Percentiles rank a stretch among this genome's conserved stretches.
phyloP scores from a whole-genome alignment of 495 filamentous ascomycete species.

The Letharia lupina region DNA sequence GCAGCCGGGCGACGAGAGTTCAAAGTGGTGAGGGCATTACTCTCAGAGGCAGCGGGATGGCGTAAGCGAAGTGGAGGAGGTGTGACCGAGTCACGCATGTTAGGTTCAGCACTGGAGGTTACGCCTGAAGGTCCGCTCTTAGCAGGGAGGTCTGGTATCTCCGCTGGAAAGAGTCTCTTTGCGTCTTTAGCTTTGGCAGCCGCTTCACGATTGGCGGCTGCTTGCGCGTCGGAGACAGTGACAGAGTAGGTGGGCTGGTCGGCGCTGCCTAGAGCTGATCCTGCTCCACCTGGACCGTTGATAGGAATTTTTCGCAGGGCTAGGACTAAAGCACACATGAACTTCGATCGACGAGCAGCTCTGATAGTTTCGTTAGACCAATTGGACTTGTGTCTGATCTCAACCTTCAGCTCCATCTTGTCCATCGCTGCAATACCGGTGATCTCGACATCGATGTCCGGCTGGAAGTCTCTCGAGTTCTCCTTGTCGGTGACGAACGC shows the following conservation, averaged over 20 bases:
- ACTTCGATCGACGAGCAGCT: slow-evolving; percentile 78
- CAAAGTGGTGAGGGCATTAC: slow-evolving; percentile 36
- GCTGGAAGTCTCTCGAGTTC: slow-evolving; percentile 86
- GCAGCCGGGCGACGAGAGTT: slow-evolving; percentile 38
- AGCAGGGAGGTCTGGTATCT: slow-evolving; percentile 27
- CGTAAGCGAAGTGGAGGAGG: slow-evolving; percentile 31
- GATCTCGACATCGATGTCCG: slow-evolving; percentile 69
- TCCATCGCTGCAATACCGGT: slow-evolving; percentile 77
- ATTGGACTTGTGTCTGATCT: slow-evolving; percentile 88
- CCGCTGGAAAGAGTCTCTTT: slow-evolving; percentile 49
- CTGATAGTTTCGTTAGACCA: slow-evolving; percentile 89
- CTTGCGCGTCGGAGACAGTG: slow-evolving; percentile 56
- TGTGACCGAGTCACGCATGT: slow-evolving; percentile 24
- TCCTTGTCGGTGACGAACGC: slow-evolving; percentile 76
- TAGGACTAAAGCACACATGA: slow-evolving; percentile 87
- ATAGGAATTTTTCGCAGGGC: slow-evolving; percentile 84
- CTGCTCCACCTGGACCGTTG: slow-evolving; percentile 67
- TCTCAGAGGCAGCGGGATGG: slow-evolving; percentile 33
- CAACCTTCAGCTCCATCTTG: slow-evolving; percentile 72
- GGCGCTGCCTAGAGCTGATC: slow-evolving; percentile 55
- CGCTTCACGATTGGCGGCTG: slow-evolving; percentile 49
- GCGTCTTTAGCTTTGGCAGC: slow-evolving; percentile 53
- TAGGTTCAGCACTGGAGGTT: slow-evolving; percentile 34
- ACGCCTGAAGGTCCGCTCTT: slow-evolving; percentile 24
- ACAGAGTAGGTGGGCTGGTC: slow-evolving; percentile 68